These are phyloP conservation scores for Coemansia sp. DNA, from an alignment of 192 early-diverging fungal genomes.

Conservation along the genomic window DNA sequence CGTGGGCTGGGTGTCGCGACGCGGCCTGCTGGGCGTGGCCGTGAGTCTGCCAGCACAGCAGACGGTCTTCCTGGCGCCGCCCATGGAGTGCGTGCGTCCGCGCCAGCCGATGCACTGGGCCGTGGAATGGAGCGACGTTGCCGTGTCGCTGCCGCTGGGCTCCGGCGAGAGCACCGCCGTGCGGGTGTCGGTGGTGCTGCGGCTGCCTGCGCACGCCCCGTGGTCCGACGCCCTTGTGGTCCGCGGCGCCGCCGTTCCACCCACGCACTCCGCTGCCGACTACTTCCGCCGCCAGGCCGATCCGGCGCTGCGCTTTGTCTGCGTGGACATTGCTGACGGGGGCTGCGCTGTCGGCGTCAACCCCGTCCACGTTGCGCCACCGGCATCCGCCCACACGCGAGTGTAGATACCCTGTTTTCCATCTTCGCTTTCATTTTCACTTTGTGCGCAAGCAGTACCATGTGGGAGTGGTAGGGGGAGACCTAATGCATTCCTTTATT, in stretches of 20 bases:
- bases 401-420: not conserved
- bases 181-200: slow-evolving; percentile 16
- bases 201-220: slow-evolving; percentile 16
- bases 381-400: slow-evolving; percentile 29
- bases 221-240: slow-evolving; percentile 42
- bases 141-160: slow-evolving; percentile 39
- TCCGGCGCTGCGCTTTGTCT: not conserved
- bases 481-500: too few relatives aligned
- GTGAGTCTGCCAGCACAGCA: slow-evolving; percentile 34
- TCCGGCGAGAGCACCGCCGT: slow-evolving; percentile 38
- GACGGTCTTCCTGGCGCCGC: slow-evolving; percentile 8
- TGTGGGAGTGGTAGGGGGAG: too few relatives aligned
- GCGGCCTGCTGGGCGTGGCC: slow-evolving; percentile 13
- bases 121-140: slow-evolving; percentile 29
- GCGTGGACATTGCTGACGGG: slow-evolving; percentile 18
- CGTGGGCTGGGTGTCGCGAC: slow-evolving; percentile 25
- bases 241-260: slow-evolving; percentile 8
- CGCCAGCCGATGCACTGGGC: slow-evolving; percentile 26
- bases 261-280: slow-evolving; percentile 10
- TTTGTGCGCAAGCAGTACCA: too few relatives aligned
- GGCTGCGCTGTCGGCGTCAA: slow-evolving; percentile 12
- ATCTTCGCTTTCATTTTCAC: too few relatives aligned
- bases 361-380: slow-evolving; percentile 40
- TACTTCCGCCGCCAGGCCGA: slow-evolving; percentile 18
- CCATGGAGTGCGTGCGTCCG: slow-evolving; percentile 11